Base-by-base conservation (phyloP, 306 rosid genomes). In the Cucurbita moschata region DNA sequence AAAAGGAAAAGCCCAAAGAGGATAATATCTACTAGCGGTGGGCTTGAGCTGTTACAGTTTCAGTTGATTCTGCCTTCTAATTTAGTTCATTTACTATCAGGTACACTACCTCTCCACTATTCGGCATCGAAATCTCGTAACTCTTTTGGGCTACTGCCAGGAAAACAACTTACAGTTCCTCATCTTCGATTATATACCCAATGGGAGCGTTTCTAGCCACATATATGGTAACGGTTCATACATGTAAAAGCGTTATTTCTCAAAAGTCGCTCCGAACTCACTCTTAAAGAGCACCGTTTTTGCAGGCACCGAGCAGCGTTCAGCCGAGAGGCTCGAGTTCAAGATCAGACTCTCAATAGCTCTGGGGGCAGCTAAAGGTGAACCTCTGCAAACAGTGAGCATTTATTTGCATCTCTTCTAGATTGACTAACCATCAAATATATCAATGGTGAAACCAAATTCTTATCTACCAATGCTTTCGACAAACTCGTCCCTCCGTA, bases 321-420 rank as follows among this genome's bases (percentile, higher is more conserved):
- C 85, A 0, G 86, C 56, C 39, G 87, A 90, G 85, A 88, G 74
- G 91, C 91, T 92, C 75, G 98, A 92, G 77, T 92, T 92, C 96
- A 87, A 88, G 91, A 83, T 72, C 74, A 88, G 96, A 69, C 96
- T 92, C 80, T 51, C 88, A 74, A 88, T 92, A 82, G 98, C 98
- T 83, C 90, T 81, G 77, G 93, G 89, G 84, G 98, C 96, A 77
- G 98, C 98, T 87, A 92, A 87, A 92, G 98, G 98, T 92, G 96
- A 92, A 90, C 92, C 87, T 86, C 88, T 88, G 96, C 88, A 84
- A 92, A 92, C 98, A 90, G 96, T 92, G 98, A 92, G 96, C 98
- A 87, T 92, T 90, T 88, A 89, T 92, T 82, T 89, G 88, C 90
- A 84, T 87, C 87, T 83, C 86, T 87, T 84, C 83, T 68, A 73